Conservation (phyloP, 345 rosid genomes). For the Acer negundo region DNA sequence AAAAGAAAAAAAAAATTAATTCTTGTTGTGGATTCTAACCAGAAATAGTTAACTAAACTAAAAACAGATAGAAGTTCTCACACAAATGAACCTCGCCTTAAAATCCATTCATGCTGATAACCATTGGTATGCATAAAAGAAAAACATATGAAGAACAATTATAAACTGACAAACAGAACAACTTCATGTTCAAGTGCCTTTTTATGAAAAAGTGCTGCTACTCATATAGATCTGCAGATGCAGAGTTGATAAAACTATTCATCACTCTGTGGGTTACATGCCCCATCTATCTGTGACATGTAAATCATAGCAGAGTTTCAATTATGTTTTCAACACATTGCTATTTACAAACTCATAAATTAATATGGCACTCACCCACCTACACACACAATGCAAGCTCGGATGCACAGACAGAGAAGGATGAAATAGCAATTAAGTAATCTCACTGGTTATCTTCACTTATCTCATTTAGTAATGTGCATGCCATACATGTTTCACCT, state of each 20-base stretch:
- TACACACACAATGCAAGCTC: not conserved
- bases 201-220: not conserved
- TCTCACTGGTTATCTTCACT: too few relatives aligned
- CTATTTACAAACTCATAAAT: not conserved
- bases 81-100: not conserved
- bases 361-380: not conserved
- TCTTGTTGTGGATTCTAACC: not conserved
- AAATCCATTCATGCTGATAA: not conserved
- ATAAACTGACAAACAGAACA: not conserved
- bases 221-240: not conserved
- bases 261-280: not conserved
- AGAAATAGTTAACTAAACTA: not conserved
- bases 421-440: too few relatives aligned
- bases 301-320: not conserved
- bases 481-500: not conserved
- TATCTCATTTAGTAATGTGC: not conserved
- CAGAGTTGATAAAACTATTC: not conserved
- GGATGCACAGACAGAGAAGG: not conserved
- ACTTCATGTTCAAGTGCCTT: not conserved
- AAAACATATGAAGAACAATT: not conserved
- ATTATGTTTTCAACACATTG: not conserved
- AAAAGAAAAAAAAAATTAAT: too few relatives aligned
- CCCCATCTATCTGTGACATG: not conserved
- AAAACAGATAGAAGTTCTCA: not conserved
- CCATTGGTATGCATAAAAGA: not conserved